These are phyloP conservation scores for Oryza brachyantha DNA, from an alignment of 176 grass and related monocot genomes.

Conservation along the genomic window DNA sequence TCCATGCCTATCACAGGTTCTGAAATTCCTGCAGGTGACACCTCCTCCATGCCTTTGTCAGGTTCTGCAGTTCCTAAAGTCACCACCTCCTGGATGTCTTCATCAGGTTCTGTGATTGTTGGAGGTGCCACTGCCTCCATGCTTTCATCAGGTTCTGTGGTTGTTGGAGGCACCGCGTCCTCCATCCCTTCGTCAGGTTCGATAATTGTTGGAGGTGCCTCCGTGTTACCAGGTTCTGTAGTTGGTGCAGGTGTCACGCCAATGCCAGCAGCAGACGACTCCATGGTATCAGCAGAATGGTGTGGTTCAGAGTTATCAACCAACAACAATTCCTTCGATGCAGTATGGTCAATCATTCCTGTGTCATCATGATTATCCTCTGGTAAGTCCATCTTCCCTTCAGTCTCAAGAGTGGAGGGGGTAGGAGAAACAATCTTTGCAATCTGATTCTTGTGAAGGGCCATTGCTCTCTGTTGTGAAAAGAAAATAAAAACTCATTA, in stretches of 20 bases:
- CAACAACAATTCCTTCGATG: slow-evolving; percentile 5
- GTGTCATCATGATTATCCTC: slow-evolving; percentile 25
- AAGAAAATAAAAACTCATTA: slow-evolving; percentile 16
- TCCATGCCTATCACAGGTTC: slow-evolving; percentile 19
- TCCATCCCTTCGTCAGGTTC: slow-evolving; percentile 1
- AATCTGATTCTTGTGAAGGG: slow-evolving; percentile 63
- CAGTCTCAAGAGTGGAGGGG: background rate
- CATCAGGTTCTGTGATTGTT: slow-evolving; percentile 23
- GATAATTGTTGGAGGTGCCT: slow-evolving; percentile 16
- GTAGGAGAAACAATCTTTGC: slow-evolving; percentile 29
- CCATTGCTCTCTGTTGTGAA: slow-evolving; percentile 73
- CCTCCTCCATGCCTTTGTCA: slow-evolving; percentile 17
- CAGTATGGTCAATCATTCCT: slow-evolving; percentile 22
- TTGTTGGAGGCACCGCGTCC: background rate
- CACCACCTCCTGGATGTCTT: slow-evolving; percentile 13
- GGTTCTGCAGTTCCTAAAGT: slow-evolving; percentile 11
- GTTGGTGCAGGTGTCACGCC: background rate
- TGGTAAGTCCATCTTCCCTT: slow-evolving; percentile 33
- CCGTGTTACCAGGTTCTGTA: slow-evolving; percentile 18
- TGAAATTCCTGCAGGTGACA: slow-evolving; percentile 13
- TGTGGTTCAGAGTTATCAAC: slow-evolving; percentile 19
- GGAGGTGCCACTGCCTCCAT: slow-evolving; percentile 12
- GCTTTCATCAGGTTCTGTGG: background rate
- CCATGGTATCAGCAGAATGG: slow-evolving; percentile 6
- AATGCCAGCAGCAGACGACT: slow-evolving; percentile 1